Evolutionary conservation across 306 rosid genomes (phyloP), one percentile per base, ranked within the genome.

Genomic region (Senna siamea): DNA sequence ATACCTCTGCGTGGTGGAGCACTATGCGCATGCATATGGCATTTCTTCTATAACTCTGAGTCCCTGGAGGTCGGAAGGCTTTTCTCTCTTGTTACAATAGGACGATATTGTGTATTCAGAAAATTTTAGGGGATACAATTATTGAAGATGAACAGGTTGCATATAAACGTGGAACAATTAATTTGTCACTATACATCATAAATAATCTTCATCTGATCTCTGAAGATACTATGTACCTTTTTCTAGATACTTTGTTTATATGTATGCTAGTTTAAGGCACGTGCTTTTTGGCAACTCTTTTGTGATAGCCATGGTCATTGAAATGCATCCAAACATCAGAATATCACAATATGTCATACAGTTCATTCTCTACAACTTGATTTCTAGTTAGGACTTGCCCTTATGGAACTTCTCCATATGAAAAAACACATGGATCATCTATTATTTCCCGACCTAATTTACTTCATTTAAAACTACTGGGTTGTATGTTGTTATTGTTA

Each of bases 1-100:
- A 94, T 94, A 66, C 96, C 96, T 50, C 74, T 88, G 76, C 93
- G 92, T 50, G 96, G 96, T 66, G 97, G 97, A 85, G 99, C 99
- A 73, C 74, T 92, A 17, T 94, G 95, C 58, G 96, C 99, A 9
- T 94, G 99, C 76, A 92, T 96, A 6, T 94, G 95, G 96, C 99
- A 94, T 88, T 94, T 94, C 96, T 94, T 94, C 75, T 92, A 92
- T 83, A 92, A 94, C 81, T 85, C 97, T 0, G 90, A 94, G 66
- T 87, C 99, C 44, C 88, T 94, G 13, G 92, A 92, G 90, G 99
- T 92, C 81, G 74, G 58, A 47, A 32, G 0, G 18, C 12, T 57
- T 51, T 62, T 60, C 68, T 59, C 53, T 46, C 72, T 40, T 41
- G 19, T 19, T 48, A 32, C 40, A 54, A 4, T 46, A 17, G 13